Evolutionary conservation across 495 filamentous ascomycete genomes (phyloP), one percentile per base, ranked within the genome.

Genomic region (Xylaria bambusicola): DNA sequence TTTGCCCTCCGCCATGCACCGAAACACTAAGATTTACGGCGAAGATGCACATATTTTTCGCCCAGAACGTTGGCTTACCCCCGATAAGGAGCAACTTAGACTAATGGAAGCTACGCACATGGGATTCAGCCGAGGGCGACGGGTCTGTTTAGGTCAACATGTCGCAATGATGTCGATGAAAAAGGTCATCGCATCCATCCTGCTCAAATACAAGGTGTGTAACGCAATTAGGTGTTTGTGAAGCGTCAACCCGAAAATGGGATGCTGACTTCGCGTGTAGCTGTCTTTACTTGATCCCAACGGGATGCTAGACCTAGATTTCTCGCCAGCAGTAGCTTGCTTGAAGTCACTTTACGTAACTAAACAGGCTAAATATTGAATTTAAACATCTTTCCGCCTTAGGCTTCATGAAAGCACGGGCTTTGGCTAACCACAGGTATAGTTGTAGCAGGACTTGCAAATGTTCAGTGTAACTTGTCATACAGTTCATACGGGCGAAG

Each of bases 101-200:
- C 71, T 68, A 46, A 82, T 81, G 79, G 77, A 77, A 60, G 76
- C 42, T 23, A 50, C 61, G 23, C 60, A 62, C 53, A 67, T 79
- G 48, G 69, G 71, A 42, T 89, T 88, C 67, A 84, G 86, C 29
- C 80, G 79, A 4, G 86, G 86, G 15, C 74, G 75, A 9, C 70
- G 86, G 40, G 79, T 76, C 24, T 88, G 86, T 64, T 81, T 88
- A 65, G 86, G 86, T n/a, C 82, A 80, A 64, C 83, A 88, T 62
- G 79, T 88, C 49, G 79, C 78, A 41, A 68, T 82, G 57, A 55
- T 88, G 65, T 84, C 88, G 70, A 80, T 88, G 47, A 83, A 85
- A 56, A 87, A 88, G 69, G 61, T 88, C n/a, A 76, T 88, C 31
- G 83, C 86, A 33, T 81, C 79, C 31, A 71, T 88, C 45, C 71